Evolutionary conservation across 257 asterid species (phyloP).

Genomic region (Fraxinus quadrangulata): DNA sequence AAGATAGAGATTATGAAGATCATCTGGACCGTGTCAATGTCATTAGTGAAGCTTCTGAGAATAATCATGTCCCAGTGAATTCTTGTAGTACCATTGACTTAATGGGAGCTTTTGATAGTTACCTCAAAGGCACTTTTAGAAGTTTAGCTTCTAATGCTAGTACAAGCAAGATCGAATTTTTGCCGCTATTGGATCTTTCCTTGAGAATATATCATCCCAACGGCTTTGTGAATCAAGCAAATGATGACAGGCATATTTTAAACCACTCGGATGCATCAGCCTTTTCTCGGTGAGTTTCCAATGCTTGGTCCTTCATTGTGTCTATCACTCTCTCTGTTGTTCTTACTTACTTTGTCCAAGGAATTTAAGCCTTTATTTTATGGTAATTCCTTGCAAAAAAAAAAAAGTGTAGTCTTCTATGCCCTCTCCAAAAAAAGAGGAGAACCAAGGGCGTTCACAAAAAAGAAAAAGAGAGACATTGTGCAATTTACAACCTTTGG

Average conservation of each 20-base stretch:
- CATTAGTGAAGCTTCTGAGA: constrained; percentile 32
- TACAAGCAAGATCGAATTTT: constrained; percentile 50
- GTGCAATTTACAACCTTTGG: too few species aligned
- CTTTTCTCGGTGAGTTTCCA: constrained; percentile 73
- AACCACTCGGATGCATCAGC: constrained; percentile 93
- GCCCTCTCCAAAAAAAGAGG: too few species aligned
- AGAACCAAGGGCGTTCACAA: too few species aligned
- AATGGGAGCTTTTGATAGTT: constrained; percentile 76
- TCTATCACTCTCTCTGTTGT: too few species aligned
- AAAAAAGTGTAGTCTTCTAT: too few species aligned
- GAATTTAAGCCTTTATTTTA: too few species aligned
- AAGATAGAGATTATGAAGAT: constrained; percentile 35
- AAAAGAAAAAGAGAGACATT: too few species aligned
- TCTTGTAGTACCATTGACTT: constrained; percentile 71
- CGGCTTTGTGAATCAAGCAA: constrained; percentile 47
- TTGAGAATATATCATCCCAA: constrained; percentile 60
- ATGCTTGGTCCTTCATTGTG: neutral
- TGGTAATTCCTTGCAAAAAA: too few species aligned
- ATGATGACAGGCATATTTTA: constrained; percentile 51
- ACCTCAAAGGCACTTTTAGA: constrained; percentile 39
- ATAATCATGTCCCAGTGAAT: constrained; percentile 30
- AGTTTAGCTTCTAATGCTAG: constrained; percentile 36
- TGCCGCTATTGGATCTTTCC: constrained; percentile 72
- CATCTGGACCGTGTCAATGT: constrained; percentile 3
- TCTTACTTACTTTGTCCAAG: too few species aligned